Conservation (phyloP, 768 basidiomycete species). For the Dendrothele bispora region DNA sequence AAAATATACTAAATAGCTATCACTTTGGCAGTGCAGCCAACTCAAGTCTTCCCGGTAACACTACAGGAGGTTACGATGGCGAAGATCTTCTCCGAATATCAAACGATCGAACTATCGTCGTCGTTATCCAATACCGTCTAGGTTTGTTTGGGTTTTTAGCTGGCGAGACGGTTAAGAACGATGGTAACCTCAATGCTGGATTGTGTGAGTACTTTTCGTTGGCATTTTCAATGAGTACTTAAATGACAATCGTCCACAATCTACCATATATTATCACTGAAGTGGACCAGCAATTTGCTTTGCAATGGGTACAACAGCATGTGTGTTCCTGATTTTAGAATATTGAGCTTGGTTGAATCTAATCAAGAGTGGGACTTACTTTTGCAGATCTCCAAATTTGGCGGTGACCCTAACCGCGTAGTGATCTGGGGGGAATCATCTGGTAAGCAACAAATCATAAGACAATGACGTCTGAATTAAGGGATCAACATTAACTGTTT, state of each 20-base stretch:
- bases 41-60: too few relatives aligned
- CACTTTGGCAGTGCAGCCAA: conserved; percentile 24
- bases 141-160: conserved; percentile 46
- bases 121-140: conserved; percentile 43
- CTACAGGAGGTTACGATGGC: too few relatives aligned
- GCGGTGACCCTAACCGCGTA: conserved; percentile 38
- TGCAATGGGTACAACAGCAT: conserved; percentile 42
- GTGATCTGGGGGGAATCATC: conserved; percentile 46
- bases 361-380: too few relatives aligned
- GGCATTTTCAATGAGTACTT: too few relatives aligned
- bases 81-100: conserved; percentile 36
- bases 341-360: neutral
- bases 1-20: conserved; percentile 33
- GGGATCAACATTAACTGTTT: neutral
- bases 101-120: conserved; percentile 33
- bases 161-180: conserved; percentile 38
- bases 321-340: conserved; percentile 19
- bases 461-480: too few relatives aligned
- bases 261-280: neutral
- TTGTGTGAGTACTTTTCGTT: conserved; percentile 33
- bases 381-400: conserved; percentile 39
- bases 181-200: conserved; percentile 48
- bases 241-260: neutral
- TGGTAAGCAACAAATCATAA: conserved; percentile 19
- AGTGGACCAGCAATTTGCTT: conserved; percentile 46